Evolutionary conservation across 75 land plant species (phyloP).

Genomic region (Cryptomeria japonica): DNA sequence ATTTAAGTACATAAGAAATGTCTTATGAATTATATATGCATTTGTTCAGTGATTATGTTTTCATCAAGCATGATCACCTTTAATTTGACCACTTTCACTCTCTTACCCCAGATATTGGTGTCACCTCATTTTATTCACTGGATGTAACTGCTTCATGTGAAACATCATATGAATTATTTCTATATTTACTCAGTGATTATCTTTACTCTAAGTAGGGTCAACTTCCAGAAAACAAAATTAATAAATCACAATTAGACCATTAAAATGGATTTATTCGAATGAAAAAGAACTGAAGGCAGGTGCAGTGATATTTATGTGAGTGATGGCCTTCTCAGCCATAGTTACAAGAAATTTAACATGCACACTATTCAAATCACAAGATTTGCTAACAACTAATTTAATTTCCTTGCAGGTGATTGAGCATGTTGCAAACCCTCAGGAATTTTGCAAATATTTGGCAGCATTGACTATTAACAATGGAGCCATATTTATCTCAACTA

Average conservation of each 20-base stretch:
- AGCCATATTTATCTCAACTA: conserved; percentile 80
- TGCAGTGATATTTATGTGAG: background rate
- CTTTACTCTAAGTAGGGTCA: background rate
- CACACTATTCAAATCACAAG: background rate
- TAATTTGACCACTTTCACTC: too few relatives aligned
- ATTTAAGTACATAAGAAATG: background rate
- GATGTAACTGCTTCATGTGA: background rate
- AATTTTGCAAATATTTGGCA: conserved; percentile 78
- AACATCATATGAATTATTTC: background rate
- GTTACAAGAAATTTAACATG: background rate
- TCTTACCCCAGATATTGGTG: too few relatives aligned
- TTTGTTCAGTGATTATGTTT: background rate
- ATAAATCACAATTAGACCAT: background rate
- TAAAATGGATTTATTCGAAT: background rate
- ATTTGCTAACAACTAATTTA: background rate
- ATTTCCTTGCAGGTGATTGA: conserved; percentile 75
- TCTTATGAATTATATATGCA: background rate
- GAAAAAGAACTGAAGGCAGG: background rate
- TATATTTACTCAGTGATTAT: background rate
- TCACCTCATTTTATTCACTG: too few relatives aligned
- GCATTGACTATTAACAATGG: conserved; percentile 65
- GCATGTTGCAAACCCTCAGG: conserved; percentile 91
- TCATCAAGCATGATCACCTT: background rate
- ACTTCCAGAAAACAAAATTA: background rate
- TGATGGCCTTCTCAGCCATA: background rate